Conservation (phyloP, 352 stramenopile species). For the Globisporangium cylindrosporum region DNA sequence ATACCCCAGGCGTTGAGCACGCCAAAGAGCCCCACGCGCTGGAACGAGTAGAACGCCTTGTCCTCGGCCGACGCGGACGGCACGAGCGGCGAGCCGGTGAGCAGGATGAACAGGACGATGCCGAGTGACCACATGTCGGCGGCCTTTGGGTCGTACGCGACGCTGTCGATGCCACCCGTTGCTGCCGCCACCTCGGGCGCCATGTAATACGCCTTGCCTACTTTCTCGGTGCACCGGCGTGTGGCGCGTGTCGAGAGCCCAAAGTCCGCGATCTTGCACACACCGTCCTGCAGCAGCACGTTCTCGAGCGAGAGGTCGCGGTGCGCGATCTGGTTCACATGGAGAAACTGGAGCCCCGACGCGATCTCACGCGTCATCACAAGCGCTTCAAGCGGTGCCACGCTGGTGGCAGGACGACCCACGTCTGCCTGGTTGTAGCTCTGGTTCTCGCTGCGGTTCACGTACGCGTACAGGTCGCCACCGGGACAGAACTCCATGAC, state of each 20-base stretch:
- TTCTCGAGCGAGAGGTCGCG: constrained; percentile 47
- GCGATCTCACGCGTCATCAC: constrained; percentile 22
- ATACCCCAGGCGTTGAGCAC: constrained; percentile 34
- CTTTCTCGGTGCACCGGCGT: constrained; percentile 22
- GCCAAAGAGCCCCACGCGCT: constrained; percentile 23
- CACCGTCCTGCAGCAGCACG: constrained; percentile 31
- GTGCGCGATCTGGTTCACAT: constrained; percentile 37
- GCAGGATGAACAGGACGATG: constrained; percentile 58
- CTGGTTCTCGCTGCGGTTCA: constrained; percentile 18
- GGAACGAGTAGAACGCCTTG: constrained; percentile 30
- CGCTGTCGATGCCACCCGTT: background rate
- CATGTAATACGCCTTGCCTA: constrained; percentile 63
- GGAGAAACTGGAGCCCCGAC: constrained; percentile 38
- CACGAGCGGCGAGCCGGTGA: constrained; percentile 45
- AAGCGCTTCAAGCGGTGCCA: constrained; percentile 41
- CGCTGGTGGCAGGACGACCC: background rate
- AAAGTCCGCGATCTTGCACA: constrained; percentile 50
- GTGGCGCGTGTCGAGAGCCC: constrained; percentile 36
- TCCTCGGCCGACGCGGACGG: constrained; percentile 29
- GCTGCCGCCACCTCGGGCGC: constrained; percentile 37
- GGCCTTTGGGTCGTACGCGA: constrained; percentile 25
- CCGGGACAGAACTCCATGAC: constrained; percentile 40
- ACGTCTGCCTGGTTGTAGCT: background rate
- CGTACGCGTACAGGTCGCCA: constrained; percentile 33
- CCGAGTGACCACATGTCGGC: constrained; percentile 60